Conservation (phyloP, 75 land plant genomes). For the Pinus tabuliformis region DNA sequence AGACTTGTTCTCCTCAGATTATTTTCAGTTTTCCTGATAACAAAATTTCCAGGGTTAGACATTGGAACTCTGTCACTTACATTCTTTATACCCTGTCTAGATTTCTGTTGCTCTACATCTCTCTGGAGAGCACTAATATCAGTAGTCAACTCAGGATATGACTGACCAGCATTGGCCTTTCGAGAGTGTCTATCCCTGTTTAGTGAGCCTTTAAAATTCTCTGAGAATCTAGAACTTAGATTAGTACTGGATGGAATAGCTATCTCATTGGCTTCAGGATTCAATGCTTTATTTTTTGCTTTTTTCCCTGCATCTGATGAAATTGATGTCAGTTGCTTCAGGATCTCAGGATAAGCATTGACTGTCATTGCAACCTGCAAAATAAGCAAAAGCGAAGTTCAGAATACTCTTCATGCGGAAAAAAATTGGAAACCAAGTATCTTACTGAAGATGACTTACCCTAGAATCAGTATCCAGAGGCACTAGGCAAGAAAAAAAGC, state of each 20-base stretch:
- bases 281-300: not conserved
- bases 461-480: slow-evolving; percentile 85
- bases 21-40: not conserved
- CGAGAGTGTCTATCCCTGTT: slow-evolving; percentile 11
- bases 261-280: not conserved
- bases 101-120: slow-evolving; percentile 38
- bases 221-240: not conserved
- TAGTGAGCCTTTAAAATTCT: slow-evolving; percentile 4
- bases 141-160: slow-evolving; percentile 38
- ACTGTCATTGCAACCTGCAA: slow-evolving; percentile 79
- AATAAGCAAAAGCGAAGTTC: slow-evolving; percentile 3
- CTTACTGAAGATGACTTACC: slow-evolving; percentile 44
- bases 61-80: not conserved
- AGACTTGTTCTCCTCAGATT: not conserved
- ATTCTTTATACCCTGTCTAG: not conserved
- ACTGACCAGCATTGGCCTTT: slow-evolving; percentile 15
- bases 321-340: slow-evolving; percentile 67
- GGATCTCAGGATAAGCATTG: slow-evolving; percentile 73
- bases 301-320: slow-evolving; percentile 14
- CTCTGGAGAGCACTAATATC: slow-evolving; percentile 37
- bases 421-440: not conserved
- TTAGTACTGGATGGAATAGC: not conserved
- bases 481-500: slow-evolving; percentile 87
- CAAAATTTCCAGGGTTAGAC: not conserved
- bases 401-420: slow-evolving; percentile 1